These are phyloP conservation scores for Nemania diffusa DNA, from an alignment of 2,329 filamentous ascomycete species.

Conservation along the genomic window DNA sequence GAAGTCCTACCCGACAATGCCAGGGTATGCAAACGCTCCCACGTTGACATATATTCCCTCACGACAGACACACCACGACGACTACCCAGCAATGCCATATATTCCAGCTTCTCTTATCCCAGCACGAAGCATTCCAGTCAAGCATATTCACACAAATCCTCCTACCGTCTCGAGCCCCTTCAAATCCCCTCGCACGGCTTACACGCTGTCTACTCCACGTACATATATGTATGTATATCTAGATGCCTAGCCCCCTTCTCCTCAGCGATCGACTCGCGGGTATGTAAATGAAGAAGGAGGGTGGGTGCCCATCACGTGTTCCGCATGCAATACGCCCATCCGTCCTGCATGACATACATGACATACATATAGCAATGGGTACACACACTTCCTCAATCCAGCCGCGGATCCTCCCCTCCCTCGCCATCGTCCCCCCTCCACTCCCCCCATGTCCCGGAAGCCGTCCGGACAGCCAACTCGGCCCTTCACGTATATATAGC, in stretches of 20 bases:
- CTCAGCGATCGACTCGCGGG: background rate
- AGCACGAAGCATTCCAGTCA: too few relatives aligned
- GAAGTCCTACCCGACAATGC: slow-evolving; percentile 17
- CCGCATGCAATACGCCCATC: slow-evolving; percentile 30
- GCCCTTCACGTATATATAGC: background rate
- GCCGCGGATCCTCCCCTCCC: slow-evolving; percentile 3
- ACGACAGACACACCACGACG: background rate
- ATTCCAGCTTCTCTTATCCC: too few relatives aligned
- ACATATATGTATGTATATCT: background rate
- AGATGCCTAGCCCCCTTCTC: background rate
- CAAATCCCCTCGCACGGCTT: too few relatives aligned
- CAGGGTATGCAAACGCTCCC: background rate
- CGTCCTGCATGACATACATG: slow-evolving; percentile 35
- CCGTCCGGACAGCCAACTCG: slow-evolving; percentile 8
- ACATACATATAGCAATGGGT: slow-evolving; percentile 10
- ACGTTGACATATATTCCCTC: background rate
- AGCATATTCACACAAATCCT: background rate
- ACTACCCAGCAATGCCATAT: background rate
- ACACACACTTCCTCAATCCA: slow-evolving; percentile 14
- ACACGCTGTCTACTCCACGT: background rate
- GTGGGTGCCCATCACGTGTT: slow-evolving; percentile 28
- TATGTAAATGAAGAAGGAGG: background rate
- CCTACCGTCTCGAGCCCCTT: background rate
- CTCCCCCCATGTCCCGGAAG: slow-evolving; percentile 15
- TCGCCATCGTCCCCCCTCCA: background rate